A percentile compares a stretch with the other conserved stretches of the same genome.
Evolutionary conservation across 73 alveolate species (phyloP).

Genomic region (Diophrys appendiculata): DNA sequence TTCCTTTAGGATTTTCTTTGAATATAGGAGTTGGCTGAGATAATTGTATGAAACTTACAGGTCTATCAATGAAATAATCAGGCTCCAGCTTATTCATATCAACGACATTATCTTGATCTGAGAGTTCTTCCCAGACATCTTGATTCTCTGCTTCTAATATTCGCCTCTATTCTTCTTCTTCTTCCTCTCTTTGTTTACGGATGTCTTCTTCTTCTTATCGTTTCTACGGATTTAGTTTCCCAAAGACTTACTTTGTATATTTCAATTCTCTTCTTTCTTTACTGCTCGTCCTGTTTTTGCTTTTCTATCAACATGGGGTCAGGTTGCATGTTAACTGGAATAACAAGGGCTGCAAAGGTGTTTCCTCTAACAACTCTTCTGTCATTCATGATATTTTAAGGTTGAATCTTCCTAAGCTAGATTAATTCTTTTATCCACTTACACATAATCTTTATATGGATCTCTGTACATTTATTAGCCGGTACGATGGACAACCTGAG

Average conservation of each 20-base stretch:
- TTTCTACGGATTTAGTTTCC: constrained; percentile 27
- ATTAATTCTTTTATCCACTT: neutral
- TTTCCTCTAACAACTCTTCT: constrained; percentile 97
- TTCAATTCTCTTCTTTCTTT: constrained; percentile 44
- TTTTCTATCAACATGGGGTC: constrained; percentile 67
- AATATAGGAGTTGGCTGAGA: constrained; percentile 88
- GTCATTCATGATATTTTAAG: constrained; percentile 83
- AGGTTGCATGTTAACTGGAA: constrained; percentile 74
- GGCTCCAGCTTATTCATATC: constrained; percentile 77
- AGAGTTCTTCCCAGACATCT: constrained; percentile 66
- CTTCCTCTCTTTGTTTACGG: constrained; percentile 32
- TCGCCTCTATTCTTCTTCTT: constrained; percentile 38
- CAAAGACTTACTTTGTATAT: neutral
- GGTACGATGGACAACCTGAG: constrained; percentile 43
- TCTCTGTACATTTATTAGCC: constrained; percentile 62
- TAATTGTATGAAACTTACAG: too few relatives aligned
- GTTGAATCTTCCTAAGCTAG: constrained; percentile 53
- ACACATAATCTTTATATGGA: constrained; percentile 60
- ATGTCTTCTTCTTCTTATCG: constrained; percentile 48
- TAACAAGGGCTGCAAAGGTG: constrained; percentile 94
- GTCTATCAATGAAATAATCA: constrained; percentile 84
- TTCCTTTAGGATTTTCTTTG: constrained; percentile 84
- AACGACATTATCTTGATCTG: constrained; percentile 66
- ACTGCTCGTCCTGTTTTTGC: constrained; percentile 61
- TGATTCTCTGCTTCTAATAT: constrained; percentile 30